These are phyloP conservation scores for Ceratobasidium sp. DNA, from an alignment of 1,284 basidiomycete species.

Conservation along the genomic window DNA sequence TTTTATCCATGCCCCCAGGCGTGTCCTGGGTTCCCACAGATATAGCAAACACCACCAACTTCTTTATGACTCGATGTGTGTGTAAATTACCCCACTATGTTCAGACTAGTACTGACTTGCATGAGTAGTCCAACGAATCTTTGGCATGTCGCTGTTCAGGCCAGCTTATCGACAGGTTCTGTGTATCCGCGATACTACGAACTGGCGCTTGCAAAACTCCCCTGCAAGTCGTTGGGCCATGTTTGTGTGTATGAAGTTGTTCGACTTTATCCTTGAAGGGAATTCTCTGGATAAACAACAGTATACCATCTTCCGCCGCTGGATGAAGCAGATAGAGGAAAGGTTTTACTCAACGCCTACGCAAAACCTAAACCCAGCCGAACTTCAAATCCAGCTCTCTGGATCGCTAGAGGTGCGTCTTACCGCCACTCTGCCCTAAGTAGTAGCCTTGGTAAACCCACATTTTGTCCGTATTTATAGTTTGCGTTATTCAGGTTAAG, in stretches of 20 bases:
- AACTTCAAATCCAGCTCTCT: not conserved
- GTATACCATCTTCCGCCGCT: not conserved
- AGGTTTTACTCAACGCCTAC: not conserved
- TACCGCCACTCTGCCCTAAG: too few species aligned
- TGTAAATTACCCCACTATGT: too few species aligned
- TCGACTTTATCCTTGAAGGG: slow-evolving; percentile 13
- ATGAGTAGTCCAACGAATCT: not conserved
- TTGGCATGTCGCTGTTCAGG: not conserved
- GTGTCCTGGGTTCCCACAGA: not conserved
- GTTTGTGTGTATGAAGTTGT: slow-evolving; percentile 8
- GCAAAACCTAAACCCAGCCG: not conserved
- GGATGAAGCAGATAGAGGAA: not conserved
- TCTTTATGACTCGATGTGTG: slow-evolving; percentile 10
- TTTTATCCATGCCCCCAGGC: not conserved
- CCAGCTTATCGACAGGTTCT: too few species aligned
- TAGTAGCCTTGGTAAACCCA: not conserved
- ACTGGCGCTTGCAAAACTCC: not conserved
- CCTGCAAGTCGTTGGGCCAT: slow-evolving; percentile 6
- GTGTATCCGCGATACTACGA: not conserved
- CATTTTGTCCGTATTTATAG: not conserved
- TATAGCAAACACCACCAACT: not conserved
- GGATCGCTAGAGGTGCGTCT: slow-evolving; percentile 23
- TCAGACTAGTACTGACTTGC: not conserved
- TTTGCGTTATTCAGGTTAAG: slow-evolving; percentile 6
- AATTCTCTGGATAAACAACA: not conserved